phyloP scores from a whole-genome alignment of 495 filamentous ascomycete species.

The Clohesyomyces aquaticus region DNA sequence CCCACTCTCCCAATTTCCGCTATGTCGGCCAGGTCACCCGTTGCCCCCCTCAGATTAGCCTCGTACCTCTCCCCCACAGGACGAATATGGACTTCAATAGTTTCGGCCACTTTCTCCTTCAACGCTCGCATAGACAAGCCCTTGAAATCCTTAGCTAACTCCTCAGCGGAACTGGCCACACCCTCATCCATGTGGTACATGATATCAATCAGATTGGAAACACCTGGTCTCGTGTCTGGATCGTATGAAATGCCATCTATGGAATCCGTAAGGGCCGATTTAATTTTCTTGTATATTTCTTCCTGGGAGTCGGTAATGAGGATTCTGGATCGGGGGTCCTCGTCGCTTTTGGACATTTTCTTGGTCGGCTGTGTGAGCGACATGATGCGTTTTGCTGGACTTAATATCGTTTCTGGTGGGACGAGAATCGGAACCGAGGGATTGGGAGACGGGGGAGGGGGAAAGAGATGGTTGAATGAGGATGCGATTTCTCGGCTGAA shows the following conservation, averaged over 20 bases:
- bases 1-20: slow-evolving; percentile 61
- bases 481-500: slow-evolving; percentile 81
- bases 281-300: slow-evolving; percentile 68
- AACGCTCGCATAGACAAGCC: slow-evolving; percentile 60
- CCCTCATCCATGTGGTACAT: slow-evolving; percentile 63
- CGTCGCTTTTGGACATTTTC: slow-evolving; percentile 95
- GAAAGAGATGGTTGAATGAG: slow-evolving; percentile 78
- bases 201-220: slow-evolving; percentile 84
- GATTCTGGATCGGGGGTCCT: slow-evolving; percentile 71
- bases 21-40: slow-evolving; percentile 62
- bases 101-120: slow-evolving; percentile 64
- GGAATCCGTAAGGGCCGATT: slow-evolving; percentile 76
- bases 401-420: slow-evolving; percentile 72
- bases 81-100: slow-evolving; percentile 59
- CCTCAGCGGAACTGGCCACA: slow-evolving; percentile 50
- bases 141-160: slow-evolving; percentile 60
- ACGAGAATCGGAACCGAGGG: slow-evolving; percentile 64
- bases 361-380: slow-evolving; percentile 71
- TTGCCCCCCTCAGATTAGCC: slow-evolving; percentile 53
- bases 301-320: slow-evolving; percentile 71
- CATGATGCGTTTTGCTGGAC: slow-evolving; percentile 83
- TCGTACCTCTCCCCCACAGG: slow-evolving; percentile 66
- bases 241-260: slow-evolving; percentile 69
- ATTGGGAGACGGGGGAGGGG: slow-evolving; percentile 45
- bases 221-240: slow-evolving; percentile 69